Evolutionary conservation across 495 filamentous ascomycete species (phyloP).

Genomic region (Penicillium subrubescens): DNA sequence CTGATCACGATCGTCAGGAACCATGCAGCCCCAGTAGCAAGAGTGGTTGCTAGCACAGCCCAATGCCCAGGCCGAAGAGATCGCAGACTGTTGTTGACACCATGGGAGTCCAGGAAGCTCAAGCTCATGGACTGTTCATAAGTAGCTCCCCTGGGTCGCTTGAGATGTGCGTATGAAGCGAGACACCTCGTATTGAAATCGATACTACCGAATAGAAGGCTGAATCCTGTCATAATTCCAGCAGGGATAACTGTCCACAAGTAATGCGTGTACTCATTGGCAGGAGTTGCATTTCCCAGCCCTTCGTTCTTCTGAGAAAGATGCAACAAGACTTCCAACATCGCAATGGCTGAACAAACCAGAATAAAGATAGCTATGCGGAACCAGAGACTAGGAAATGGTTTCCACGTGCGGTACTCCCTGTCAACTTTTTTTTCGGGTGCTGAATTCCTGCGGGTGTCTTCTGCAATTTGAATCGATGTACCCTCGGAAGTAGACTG

Average conservation of each 20-base stretch:
- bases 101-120: constrained; percentile 11
- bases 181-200: constrained; percentile 18
- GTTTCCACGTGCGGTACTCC: constrained; percentile 9
- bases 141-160: not conserved
- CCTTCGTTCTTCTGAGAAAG: constrained; percentile 14
- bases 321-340: constrained; percentile 13
- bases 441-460: not conserved
- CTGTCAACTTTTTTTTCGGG: not conserved
- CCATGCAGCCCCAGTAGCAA: constrained; percentile 3
- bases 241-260: constrained; percentile 19
- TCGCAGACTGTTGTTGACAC: not conserved
- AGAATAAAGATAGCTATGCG: constrained; percentile 10
- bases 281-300: constrained; percentile 3
- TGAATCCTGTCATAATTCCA: constrained; percentile 7
- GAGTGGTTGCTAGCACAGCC: constrained; percentile 15
- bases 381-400: constrained; percentile 11
- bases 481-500: not conserved
- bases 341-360: constrained; percentile 1
- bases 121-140: constrained; percentile 12
- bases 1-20: constrained; percentile 19
- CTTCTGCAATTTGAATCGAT: not conserved
- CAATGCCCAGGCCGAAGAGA: constrained; percentile 6
- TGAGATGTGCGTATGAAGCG: constrained; percentile 14
- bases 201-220: constrained; percentile 8
- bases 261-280: constrained; percentile 10